Evolutionary conservation across 768 basidiomycete genomes (phyloP).

Genomic region (Hypsizygus marmoreus): DNA sequence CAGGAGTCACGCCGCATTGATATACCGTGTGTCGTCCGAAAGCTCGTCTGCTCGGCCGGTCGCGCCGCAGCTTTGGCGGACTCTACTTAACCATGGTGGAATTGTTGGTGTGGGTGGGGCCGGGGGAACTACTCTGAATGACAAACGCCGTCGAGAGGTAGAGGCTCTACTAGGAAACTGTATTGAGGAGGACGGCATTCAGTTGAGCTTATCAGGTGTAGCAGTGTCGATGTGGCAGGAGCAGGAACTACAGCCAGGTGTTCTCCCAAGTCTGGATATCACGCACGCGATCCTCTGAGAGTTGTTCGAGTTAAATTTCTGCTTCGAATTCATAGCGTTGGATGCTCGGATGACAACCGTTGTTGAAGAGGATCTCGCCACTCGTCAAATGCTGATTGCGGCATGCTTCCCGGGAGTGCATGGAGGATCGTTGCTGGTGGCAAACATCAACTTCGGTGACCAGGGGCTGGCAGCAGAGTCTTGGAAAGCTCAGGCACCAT

Average conservation of each 20-base stretch:
- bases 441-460: not conserved
- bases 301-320: conserved; percentile 7
- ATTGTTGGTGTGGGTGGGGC: too few species aligned
- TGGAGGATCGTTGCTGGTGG: not conserved
- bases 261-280: not conserved
- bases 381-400: not conserved
- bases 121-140: not conserved
- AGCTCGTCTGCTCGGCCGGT: not conserved
- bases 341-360: not conserved
- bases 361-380: not conserved
- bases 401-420: not conserved
- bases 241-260: not conserved
- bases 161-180: not conserved
- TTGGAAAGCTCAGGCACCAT: not conserved
- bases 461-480: not conserved
- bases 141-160: not conserved
- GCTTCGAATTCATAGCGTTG: conserved; percentile 6
- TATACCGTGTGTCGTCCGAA: not conserved
- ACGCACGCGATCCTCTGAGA: conserved; percentile 8
- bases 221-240: not conserved
- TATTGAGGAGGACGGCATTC: not conserved
- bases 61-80: not conserved
- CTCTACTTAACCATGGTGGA: not conserved
- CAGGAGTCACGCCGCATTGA: not conserved
- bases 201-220: not conserved